Base-by-base conservation (phyloP, 352 stramenopile genomes). In the Pythium brachiatum region DNA sequence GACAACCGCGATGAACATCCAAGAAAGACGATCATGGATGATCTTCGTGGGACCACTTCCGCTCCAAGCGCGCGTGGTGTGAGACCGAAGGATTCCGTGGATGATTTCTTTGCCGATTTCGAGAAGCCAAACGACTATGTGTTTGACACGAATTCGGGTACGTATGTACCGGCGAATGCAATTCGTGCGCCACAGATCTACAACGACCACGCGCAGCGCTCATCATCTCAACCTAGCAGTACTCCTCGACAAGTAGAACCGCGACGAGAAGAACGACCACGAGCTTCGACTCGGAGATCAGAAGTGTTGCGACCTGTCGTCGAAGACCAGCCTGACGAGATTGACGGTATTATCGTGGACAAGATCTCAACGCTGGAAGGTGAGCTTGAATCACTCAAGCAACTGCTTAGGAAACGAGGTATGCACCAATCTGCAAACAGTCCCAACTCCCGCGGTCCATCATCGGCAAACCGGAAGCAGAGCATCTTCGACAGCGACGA, bases 51-150 rank as follows among this genome's bases (percentile, higher is more conserved):
- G 21, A 68, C 39, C 43, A 25, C 16, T 32, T 36, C 53, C 23
- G 36, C 51, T 46, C 23, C 26, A n/a, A 31, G 41, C 1, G 11
- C 39, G 13, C n/a, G 20, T 20, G 25, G 15, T n/a, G 21, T 21
- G 32, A 58, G 62, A 16, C 26, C 55, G 34, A 62, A 44, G 2
- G 27, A 48, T 63, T 78, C 81, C 11, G 59, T 90, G n/a, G 81
- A 93, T 47, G 83, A 91, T 58, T 79, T 83, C 41, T 91, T 93
- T 62, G 78, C 81, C 0, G 76, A 86, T 23, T 93, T 91, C 57
- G 83, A 93, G 68, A 76, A 75, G 27, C 81, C 76, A 0, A 86
- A 84, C n/a, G 78, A 91, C 27, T 93, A 93, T 57, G 73, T 90
- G 3, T 91, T 91, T 48, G 83, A 93, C 26, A 58, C 75, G 31